These are phyloP conservation scores for Diplogelasinospora grovesii DNA, from an alignment of 495 filamentous ascomycete genomes.

Conservation along the genomic window DNA sequence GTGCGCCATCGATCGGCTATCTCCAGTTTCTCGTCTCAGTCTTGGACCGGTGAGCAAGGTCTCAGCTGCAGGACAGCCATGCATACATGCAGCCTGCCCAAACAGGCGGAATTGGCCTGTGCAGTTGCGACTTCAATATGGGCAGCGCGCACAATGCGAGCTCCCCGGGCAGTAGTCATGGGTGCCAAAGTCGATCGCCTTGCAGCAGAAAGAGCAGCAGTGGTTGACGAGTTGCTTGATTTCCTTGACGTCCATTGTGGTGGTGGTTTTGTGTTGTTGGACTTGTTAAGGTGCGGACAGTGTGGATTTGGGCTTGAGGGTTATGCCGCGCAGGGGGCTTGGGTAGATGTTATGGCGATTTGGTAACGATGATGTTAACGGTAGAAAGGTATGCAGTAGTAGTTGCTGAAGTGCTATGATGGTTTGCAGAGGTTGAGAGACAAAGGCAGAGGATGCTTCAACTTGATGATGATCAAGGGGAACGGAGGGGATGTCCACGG, in stretches of 20 bases:
- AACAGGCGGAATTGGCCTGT: conserved; percentile 13
- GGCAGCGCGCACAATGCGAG: conserved; percentile 38
- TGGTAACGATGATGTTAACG: not conserved
- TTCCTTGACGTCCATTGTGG: conserved; percentile 41
- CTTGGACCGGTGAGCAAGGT: conserved; percentile 11
- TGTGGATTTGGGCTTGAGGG: not conserved
- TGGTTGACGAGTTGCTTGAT: conserved; percentile 40
- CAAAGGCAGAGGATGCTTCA: not conserved
- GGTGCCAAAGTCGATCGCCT: conserved; percentile 45
- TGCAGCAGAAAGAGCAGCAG: conserved; percentile 49
- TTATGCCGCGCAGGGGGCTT: not conserved
- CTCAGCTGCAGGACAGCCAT: conserved; percentile 10
- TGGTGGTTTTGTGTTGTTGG: conserved; percentile 1
- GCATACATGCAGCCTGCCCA: conserved; percentile 22
- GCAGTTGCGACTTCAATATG: conserved; percentile 25
- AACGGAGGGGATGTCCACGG: not conserved
- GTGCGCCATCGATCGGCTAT: conserved; percentile 15
- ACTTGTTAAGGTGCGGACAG: not conserved
- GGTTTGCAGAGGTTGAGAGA: not conserved
- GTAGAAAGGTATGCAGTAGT: not conserved
- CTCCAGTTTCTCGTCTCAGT: conserved; percentile 2
- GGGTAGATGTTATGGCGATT: not conserved
- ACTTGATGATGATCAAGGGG: not conserved
- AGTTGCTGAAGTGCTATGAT: conserved; percentile 9
- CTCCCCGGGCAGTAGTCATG: conserved; percentile 44